Conservation (phyloP, 306 rosid genomes). For the Cicer judaicum region DNA sequence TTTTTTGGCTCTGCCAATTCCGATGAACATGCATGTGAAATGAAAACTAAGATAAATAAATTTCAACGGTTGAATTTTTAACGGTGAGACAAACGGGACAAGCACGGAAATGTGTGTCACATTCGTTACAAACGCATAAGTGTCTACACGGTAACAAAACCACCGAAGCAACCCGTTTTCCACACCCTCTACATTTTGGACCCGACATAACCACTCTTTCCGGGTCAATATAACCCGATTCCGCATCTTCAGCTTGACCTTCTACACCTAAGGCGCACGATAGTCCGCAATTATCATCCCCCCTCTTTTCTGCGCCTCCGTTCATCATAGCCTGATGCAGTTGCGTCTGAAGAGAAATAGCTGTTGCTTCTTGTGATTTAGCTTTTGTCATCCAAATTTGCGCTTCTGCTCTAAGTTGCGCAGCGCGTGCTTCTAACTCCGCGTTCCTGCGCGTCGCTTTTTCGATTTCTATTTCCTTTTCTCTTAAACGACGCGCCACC, state of each 20-base stretch:
- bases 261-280: conserved; percentile 56
- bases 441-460: conserved; percentile 70
- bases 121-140: conserved; percentile 70
- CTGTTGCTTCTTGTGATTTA: conserved; percentile 72
- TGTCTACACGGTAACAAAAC: conserved; percentile 88
- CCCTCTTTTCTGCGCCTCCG: conserved; percentile 43
- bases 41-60: conserved; percentile 61
- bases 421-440: conserved; percentile 87
- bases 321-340: conserved; percentile 73
- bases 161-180: conserved; percentile 72
- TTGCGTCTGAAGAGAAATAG: conserved; percentile 72
- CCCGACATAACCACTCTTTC: conserved; percentile 53
- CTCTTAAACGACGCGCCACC: conserved; percentile 58
- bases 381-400: conserved; percentile 91
- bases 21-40: conserved; percentile 48
- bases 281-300: conserved; percentile 50
- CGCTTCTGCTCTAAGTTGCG: conserved; percentile 70
- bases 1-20: background rate
- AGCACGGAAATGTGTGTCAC: conserved; percentile 64
- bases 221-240: conserved; percentile 80
- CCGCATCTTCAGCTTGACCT: conserved; percentile 83
- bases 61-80: conserved; percentile 78
- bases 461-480: conserved; percentile 72
- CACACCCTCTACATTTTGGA: conserved; percentile 78
- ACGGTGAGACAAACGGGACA: conserved; percentile 77